Percentiles rank a stretch among this genome's conserved stretches.
Evolutionary conservation across 2,329 filamentous ascomycete species (phyloP).

Genomic region (Akanthomyces muscarius): DNA sequence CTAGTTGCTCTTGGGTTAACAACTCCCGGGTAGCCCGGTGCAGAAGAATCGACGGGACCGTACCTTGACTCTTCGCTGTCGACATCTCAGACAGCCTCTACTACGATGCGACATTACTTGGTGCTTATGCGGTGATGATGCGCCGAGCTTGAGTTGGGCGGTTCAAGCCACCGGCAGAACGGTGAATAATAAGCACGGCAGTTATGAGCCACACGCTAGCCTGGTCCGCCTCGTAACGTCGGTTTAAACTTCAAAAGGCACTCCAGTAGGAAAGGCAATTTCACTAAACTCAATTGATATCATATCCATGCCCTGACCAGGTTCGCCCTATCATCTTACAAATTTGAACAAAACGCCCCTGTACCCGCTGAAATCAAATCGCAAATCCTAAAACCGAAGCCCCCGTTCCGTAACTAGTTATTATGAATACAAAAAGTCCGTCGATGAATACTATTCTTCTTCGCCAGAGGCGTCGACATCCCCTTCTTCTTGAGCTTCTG

Average conservation of each 20-base stretch:
- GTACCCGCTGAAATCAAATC: not conserved
- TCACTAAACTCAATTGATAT: conserved; percentile 2
- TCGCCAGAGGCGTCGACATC: conserved; percentile 35
- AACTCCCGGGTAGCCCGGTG: not conserved
- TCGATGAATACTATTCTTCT: conserved; percentile 24
- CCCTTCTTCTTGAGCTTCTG: conserved; percentile 18
- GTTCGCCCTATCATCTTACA: conserved; percentile 3
- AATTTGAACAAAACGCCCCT: conserved; percentile 8
- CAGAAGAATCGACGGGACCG: not conserved
- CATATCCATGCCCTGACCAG: not conserved
- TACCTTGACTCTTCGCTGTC: conserved; percentile 29
- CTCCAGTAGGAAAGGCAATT: not conserved
- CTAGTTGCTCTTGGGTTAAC: not conserved
- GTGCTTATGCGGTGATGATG: not conserved
- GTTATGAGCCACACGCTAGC: not conserved
- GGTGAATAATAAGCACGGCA: not conserved
- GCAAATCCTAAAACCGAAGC: conserved; percentile 10
- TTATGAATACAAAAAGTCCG: not conserved
- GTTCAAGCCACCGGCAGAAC: not conserved
- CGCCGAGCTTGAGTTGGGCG: not conserved
- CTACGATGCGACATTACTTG: conserved; percentile 26
- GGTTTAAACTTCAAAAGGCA: not conserved
- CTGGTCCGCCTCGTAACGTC: not conserved
- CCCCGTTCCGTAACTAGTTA: not conserved
- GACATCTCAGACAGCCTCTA: conserved; percentile 31